Evolutionary conservation across 2,329 filamentous ascomycete species (phyloP).

Genomic region (Beauveria australis): DNA sequence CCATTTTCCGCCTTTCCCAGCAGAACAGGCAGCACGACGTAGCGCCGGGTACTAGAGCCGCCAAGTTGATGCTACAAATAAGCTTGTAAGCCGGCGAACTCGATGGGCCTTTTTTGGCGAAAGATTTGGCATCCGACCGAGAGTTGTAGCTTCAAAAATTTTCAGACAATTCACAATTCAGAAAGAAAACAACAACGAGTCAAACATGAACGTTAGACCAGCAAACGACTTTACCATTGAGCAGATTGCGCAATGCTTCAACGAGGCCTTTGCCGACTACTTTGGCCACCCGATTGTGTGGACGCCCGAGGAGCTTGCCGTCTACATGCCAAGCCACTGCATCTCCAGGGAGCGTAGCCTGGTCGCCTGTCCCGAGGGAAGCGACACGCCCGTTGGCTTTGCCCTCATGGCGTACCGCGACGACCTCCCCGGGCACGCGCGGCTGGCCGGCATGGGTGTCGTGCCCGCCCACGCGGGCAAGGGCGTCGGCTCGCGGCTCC

Average conservation of each 20-base stretch:
- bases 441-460: constrained; percentile 17
- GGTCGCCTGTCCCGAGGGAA: constrained; percentile 8
- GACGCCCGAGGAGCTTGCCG: constrained; percentile 7
- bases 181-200: background rate
- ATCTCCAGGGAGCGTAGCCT: constrained; percentile 11
- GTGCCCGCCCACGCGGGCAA: constrained; percentile 13
- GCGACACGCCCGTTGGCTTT: constrained; percentile 14
- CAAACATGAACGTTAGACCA: background rate
- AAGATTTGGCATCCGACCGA: too few species aligned
- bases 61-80: background rate
- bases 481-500: constrained; percentile 12
- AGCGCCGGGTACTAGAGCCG: constrained; percentile 1
- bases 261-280: constrained; percentile 14
- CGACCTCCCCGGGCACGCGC: constrained; percentile 14
- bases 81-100: too few species aligned
- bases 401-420: constrained; percentile 15
- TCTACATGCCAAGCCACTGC: constrained; percentile 7
- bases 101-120: too few species aligned
- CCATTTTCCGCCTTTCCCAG: background rate
- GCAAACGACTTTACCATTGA: background rate
- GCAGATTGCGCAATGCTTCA: constrained; percentile 13
- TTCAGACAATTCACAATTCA: too few species aligned
- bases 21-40: background rate
- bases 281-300: constrained; percentile 5
- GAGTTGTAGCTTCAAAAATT: too few species aligned